A percentile compares a stretch with the other conserved stretches of the same genome.
Evolutionary conservation across 2,329 filamentous ascomycete genomes (phyloP).

Genomic region (Neophaeococcomyces aloes): DNA sequence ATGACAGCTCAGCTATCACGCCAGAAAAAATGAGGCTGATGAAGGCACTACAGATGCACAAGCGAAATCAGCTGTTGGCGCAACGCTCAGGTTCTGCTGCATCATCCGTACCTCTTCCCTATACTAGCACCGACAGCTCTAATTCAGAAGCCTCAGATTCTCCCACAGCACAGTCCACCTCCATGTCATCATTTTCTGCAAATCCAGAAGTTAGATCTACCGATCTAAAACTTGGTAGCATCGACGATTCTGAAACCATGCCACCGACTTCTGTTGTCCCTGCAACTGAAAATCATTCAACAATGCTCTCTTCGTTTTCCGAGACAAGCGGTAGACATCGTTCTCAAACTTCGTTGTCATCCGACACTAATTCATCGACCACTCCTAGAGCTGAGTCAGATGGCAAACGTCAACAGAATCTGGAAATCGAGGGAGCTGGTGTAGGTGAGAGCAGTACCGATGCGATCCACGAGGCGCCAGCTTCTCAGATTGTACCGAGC

Average conservation of each 20-base stretch:
- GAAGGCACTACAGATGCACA: slow-evolving; percentile 85
- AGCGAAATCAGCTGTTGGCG: slow-evolving; percentile 55
- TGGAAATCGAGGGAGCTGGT: neutral
- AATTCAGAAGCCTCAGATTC: neutral
- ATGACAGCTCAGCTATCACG: slow-evolving; percentile 42
- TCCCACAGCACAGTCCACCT: neutral
- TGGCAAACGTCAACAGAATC: neutral
- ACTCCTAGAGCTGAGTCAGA: slow-evolving; percentile 13
- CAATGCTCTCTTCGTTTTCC: slow-evolving; percentile 27
- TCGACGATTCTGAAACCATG: slow-evolving; percentile 12
- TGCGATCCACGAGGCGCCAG: neutral
- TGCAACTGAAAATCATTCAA: slow-evolving; percentile 24
- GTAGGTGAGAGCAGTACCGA: neutral
- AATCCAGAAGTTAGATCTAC: neutral
- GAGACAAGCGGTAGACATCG: slow-evolving; percentile 17
- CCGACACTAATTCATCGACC: slow-evolving; percentile 19
- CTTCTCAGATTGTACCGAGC: neutral
- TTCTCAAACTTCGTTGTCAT: slow-evolving; percentile 16
- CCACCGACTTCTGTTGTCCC: slow-evolving; percentile 23
- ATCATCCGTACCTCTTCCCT: neutral
- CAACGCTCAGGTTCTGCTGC: slow-evolving; percentile 15
- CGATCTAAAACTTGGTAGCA: neutral
- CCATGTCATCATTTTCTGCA: neutral
- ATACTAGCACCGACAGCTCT: slow-evolving; percentile 4
- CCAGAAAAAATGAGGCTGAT: slow-evolving; percentile 85